Evolutionary conservation across 176 grass and related monocot species (phyloP).

Genomic region (Melocanna baccifera): DNA sequence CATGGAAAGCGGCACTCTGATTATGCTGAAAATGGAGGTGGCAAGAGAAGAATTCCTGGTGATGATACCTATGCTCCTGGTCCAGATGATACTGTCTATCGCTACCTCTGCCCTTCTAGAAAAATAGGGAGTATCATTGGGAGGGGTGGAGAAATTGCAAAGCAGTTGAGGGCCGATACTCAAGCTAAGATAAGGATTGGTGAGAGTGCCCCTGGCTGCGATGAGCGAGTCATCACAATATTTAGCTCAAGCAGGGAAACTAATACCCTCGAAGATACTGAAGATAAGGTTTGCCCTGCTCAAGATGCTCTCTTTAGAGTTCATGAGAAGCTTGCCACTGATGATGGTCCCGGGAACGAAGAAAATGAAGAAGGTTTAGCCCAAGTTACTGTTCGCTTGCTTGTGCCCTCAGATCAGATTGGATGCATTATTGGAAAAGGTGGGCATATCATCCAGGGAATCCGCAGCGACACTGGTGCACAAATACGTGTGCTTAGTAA

Average conservation of each 20-base stretch:
- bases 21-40: constrained; percentile 74
- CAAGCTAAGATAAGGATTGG: constrained; percentile 90
- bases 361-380: constrained; percentile 56
- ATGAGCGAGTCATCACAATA: constrained; percentile 86
- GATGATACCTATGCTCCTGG: constrained; percentile 82
- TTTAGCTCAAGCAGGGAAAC: constrained; percentile 81
- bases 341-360: constrained; percentile 51
- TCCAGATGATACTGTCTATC: constrained; percentile 79
- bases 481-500: constrained; percentile 89
- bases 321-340: constrained; percentile 72
- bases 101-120: constrained; percentile 74
- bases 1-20: constrained; percentile 76
- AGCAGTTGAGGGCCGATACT: constrained; percentile 81
- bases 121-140: constrained; percentile 98
- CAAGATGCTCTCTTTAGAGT: constrained; percentile 92
- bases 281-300: constrained; percentile 73
- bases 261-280: constrained; percentile 57
- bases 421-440: constrained; percentile 98
- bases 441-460: constrained; percentile 82
- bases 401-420: constrained; percentile 97
- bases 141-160: constrained; percentile 90
- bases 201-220: constrained; percentile 76
- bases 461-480: constrained; percentile 79
- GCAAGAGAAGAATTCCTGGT: constrained; percentile 82
- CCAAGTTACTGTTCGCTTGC: constrained; percentile 66